A percentile compares a stretch with the other conserved stretches of the same genome.
phyloP scores from a whole-genome alignment of 2,329 filamentous ascomycete species.

The Venturia effusa region DNA sequence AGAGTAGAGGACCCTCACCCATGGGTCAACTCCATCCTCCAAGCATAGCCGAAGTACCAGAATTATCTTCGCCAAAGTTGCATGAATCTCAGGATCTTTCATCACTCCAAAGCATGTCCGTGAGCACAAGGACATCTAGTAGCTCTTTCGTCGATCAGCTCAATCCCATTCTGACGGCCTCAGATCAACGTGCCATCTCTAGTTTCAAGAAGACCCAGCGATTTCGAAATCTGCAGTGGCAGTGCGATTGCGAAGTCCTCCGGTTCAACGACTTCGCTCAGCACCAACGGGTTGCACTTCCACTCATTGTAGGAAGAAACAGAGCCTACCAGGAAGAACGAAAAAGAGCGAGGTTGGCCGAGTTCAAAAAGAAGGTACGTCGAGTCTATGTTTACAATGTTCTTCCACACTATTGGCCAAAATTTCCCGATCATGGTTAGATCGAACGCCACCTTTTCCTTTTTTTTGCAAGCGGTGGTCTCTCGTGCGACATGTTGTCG shows the following conservation, averaged over 20 bases:
- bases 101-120: slow-evolving; percentile 4
- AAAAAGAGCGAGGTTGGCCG: slow-evolving; percentile 3
- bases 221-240: slow-evolving; percentile 1
- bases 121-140: slow-evolving; percentile 8
- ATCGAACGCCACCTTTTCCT: neutral
- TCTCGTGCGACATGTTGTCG: neutral
- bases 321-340: slow-evolving; percentile 5
- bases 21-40: neutral
- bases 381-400: neutral
- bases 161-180: neutral
- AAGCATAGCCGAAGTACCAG: slow-evolving; percentile 6
- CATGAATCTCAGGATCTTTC: slow-evolving; percentile 9
- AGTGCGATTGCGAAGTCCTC: slow-evolving; percentile 2
- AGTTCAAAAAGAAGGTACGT: slow-evolving; percentile 7
- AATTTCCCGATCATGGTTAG: neutral
- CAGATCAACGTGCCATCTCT: neutral
- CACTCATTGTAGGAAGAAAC: slow-evolving; percentile 10
- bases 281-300: slow-evolving; percentile 10
- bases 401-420: neutral
- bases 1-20: neutral
- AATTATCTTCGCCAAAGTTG: slow-evolving; percentile 2
- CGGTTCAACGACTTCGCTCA: slow-evolving; percentile 9
- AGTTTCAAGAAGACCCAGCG: neutral
- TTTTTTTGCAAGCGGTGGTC: neutral
- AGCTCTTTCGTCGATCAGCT: slow-evolving; percentile 8